Evolutionary conservation across 2,329 filamentous ascomycete species (phyloP).

Genomic region (Ophiosphaerella korrae): DNA sequence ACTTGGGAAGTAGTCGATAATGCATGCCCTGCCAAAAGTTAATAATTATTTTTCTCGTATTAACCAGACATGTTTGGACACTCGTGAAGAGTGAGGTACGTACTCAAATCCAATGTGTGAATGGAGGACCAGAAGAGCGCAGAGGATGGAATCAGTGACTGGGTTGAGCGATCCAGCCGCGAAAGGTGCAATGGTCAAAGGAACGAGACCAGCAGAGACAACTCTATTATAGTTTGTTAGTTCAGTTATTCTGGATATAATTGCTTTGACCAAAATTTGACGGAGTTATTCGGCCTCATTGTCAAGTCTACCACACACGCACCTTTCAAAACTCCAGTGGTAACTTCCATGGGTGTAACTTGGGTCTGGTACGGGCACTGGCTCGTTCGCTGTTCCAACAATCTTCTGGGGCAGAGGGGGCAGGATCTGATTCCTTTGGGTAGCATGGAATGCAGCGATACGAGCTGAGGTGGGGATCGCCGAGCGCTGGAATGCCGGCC

Average conservation of each 20-base stretch:
- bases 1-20: slow-evolving; percentile 89
- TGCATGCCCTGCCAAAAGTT: slow-evolving; percentile 60
- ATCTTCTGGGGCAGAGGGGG: slow-evolving; percentile 87
- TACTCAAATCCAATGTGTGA: slow-evolving; percentile 94
- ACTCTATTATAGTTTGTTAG: slow-evolving; percentile 56
- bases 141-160: slow-evolving; percentile 81
- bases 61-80: no score
- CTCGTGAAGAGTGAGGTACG: slow-evolving; percentile 26
- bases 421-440: slow-evolving; percentile 74
- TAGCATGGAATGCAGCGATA: slow-evolving; percentile 85
- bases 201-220: slow-evolving; percentile 79
- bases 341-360: slow-evolving; percentile 88
- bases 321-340: slow-evolving; percentile 93
- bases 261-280: no score
- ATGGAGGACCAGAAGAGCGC: slow-evolving; percentile 83
- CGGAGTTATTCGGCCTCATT: not conserved
- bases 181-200: slow-evolving; percentile 88
- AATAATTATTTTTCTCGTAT: slow-evolving; percentile 3
- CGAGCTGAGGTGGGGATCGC: slow-evolving; percentile 51
- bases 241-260: not conserved
- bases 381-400: slow-evolving; percentile 83
- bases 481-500: slow-evolving; percentile 49
- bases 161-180: slow-evolving; percentile 91
- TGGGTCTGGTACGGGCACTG: slow-evolving; percentile 73
- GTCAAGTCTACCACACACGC: slow-evolving; percentile 41